Base-by-base conservation (phyloP, 1,139 yeast genomes). In the Pichia sp. region DNA sequence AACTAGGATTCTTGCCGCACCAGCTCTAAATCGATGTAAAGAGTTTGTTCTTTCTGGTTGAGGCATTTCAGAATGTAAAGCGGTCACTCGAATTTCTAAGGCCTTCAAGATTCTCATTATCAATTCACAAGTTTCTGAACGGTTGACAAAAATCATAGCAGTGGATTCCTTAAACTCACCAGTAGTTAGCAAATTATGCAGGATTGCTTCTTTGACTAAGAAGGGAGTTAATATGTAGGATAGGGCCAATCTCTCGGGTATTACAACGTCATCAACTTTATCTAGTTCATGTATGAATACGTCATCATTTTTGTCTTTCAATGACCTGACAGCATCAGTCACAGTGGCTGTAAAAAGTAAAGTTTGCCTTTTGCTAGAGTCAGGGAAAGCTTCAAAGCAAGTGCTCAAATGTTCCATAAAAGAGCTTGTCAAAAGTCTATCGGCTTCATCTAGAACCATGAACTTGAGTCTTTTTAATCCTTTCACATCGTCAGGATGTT, bases 371-470 rank as follows among this genome's bases (percentile, higher is more conserved):
- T 80, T 74, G 3, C 75, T 78, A 2, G 95, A 74, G 1, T 79
- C 70, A 0, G 99, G 97, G 39, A 95, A 70, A 0, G 82, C 79
- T 12, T 75, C 72, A 63, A 93, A 79, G 62, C 97, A 89, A 43
- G 81, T 73, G 51, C 79, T 79, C 55, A 93, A 73, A 68, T 91
- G 96, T 46, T 82, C 78, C 2, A 93, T 85, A 70, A 93, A 90
- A 53, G 95, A 86, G 52, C 85, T 82, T 52, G 93, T 88, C 60
- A 93, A 76, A 41, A 93, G 70, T 58, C 97, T 76, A 74, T 93
- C 99, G 1, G 99, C 99, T 72, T 93, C 99, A 74, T 93, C 99
- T 10, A 93, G 74, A 1, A 93, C 99, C 57, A 93, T 73, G 65
- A 76, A 93, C 64, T 83, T 83, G 23, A 87, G 84, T 61, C 95